Percentiles rank a stretch among this genome's conserved stretches.
Conservation (phyloP, 1,139 yeast genomes). For the Saccharomyces hybrid region DNA sequence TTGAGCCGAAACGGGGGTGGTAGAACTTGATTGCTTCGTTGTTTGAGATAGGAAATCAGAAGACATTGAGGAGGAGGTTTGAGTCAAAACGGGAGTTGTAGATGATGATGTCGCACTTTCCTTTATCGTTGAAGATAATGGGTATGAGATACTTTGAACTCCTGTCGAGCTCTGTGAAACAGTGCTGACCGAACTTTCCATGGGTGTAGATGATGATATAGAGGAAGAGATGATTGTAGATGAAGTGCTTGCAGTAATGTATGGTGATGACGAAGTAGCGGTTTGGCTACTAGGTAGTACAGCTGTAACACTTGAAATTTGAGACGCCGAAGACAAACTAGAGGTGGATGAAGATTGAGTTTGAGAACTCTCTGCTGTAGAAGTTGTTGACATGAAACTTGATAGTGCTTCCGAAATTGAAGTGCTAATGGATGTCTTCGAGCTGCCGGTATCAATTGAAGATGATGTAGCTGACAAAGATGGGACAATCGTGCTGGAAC, state of each 20-base stretch:
- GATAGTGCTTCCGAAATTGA: background rate
- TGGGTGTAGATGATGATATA: background rate
- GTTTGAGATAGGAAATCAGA: too few relatives aligned
- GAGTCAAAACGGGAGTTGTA: too few relatives aligned
- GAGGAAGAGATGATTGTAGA: conserved; percentile 5
- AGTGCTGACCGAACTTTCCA: background rate
- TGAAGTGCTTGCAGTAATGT: conserved; percentile 1
- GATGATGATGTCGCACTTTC: background rate
- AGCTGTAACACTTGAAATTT: background rate
- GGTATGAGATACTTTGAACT: background rate
- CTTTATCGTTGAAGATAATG: conserved; percentile 12
- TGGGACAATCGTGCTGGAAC: background rate
- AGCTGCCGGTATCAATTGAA: background rate
- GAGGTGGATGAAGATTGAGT: background rate
- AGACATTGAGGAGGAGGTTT: too few relatives aligned
- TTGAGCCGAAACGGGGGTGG: too few relatives aligned
- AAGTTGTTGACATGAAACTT: background rate
- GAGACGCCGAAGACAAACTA: background rate
- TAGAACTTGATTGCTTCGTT: too few relatives aligned
- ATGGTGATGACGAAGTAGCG: conserved; percentile 6
- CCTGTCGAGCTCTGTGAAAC: background rate
- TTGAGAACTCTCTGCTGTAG: background rate
- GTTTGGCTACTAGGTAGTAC: background rate
- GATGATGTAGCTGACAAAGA: background rate
- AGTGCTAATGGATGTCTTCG: background rate